Base-by-base conservation (phyloP, 2,329 filamentous ascomycete species). In the Fusarium lyarnte region DNA sequence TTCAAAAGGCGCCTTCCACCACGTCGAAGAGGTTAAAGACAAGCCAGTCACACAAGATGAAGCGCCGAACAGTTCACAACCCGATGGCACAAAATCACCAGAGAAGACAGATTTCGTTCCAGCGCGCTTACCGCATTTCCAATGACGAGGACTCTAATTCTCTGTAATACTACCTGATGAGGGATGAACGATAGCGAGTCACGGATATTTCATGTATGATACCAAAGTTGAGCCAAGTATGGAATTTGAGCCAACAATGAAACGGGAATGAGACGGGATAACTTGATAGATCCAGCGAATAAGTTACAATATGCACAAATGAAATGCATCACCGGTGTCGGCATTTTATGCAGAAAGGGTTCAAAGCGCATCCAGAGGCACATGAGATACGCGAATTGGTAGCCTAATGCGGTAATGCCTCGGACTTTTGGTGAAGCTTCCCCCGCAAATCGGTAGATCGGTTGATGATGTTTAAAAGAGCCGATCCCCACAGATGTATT, bases 71-170 rank as follows among this genome's bases (percentile, higher is more conserved):
- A 65, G 66, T 31, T 53, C 47, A 6, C 54, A 57, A 31, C 10
- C 54, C 45, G 45, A 43, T 9, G 71, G 57, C 27, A 51, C 62
- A 41, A 68, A 74, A 36, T 46, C 58, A 21, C 61, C 54, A 12
- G 63, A 72, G 49, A 69, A 74, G 23, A 25, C 63, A 25, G 80
- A 80, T 5, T 91, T 91, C 72, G 82, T 91, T 27, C 89, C 89
- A 8, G 89, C 89, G 39, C 84, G 88, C 65, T 78, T 91, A 66
- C 89, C 89, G 41, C 84, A 85, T 59, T 88, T 91, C 81, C 81
- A 81, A 71, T 88, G 68, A 79, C n/a, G 31, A 45, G 23, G 58
- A 69, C 35, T 64, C 39, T 33, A 35, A 39, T 58, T 63, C 59
- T 43, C 59, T 61, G 63, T 74, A 76, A 68, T 61, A 68, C 57